A percentile compares a stretch with the other conserved stretches of the same genome.
These are phyloP conservation scores for Lagenidium giganteum DNA, from an alignment of 352 stramenopile species.

Conservation along the genomic window DNA sequence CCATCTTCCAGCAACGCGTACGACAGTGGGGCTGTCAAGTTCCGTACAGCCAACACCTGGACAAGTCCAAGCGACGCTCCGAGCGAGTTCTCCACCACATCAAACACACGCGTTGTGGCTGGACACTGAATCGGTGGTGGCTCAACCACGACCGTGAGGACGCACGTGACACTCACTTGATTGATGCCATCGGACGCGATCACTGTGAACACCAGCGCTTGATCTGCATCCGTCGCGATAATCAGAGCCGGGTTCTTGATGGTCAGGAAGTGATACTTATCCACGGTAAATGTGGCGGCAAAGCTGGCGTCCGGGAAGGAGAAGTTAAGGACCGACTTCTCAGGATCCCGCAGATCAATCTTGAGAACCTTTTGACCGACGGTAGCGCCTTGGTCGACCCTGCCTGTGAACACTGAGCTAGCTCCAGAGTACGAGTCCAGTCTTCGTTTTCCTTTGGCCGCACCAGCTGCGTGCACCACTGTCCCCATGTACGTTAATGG, in stretches of 20 bases:
- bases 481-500: slow-evolving; percentile 24
- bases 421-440: too few relatives aligned
- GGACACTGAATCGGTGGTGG: slow-evolving; percentile 32
- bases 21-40: too few relatives aligned
- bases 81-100: slow-evolving; percentile 12
- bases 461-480: too few relatives aligned
- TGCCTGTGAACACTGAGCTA: too few relatives aligned
- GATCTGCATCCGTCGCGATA: too few relatives aligned
- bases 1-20: not conserved
- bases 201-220: slow-evolving; percentile 1
- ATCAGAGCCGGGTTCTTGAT: too few relatives aligned
- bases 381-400: slow-evolving; percentile 19
- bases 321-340: too few relatives aligned
- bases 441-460: too few relatives aligned
- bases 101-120: not conserved
- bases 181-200: slow-evolving; percentile 16
- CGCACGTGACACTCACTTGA: slow-evolving; percentile 15
- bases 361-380: slow-evolving; percentile 8
- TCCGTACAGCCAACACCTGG: not conserved
- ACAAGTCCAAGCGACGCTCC: slow-evolving; percentile 4
- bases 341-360: slow-evolving; percentile 13
- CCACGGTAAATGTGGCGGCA: too few relatives aligned
- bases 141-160: slow-evolving; percentile 18
- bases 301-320: too few relatives aligned
- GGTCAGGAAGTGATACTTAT: too few relatives aligned